These are phyloP conservation scores for Panicum miliaceum DNA, from an alignment of 176 grass and related monocot genomes.

Conservation along the genomic window DNA sequence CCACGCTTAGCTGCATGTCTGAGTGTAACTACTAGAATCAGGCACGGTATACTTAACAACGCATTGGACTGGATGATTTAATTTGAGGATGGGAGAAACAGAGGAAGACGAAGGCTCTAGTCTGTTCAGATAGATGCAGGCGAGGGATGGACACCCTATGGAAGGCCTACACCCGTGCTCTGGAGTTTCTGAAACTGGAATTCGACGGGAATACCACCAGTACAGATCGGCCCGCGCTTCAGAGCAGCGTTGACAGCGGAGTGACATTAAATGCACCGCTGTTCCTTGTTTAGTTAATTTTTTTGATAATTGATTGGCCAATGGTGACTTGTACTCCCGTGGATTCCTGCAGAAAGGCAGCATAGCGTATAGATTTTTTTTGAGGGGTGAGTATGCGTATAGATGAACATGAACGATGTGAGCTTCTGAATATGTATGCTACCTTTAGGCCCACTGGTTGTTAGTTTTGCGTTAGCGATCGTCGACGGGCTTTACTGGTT, in stretches of 20 bases:
- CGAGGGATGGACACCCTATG: not conserved
- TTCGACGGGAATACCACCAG: not conserved
- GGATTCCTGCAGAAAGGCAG: no score
- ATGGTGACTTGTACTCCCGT: no score
- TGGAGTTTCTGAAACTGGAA: not conserved
- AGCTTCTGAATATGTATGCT: no score
- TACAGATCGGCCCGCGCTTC: not conserved
- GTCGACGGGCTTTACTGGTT: no score
- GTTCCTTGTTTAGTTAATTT: not conserved
- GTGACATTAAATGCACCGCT: not conserved
- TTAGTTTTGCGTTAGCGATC: no score
- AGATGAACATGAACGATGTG: no score
- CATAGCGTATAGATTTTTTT: no score
- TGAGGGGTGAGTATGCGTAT: no score
- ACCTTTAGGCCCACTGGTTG: no score
- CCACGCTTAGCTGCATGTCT: not conserved
- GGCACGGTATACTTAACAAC: not conserved
- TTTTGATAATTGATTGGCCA: not conserved
- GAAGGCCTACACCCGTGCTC: not conserved
- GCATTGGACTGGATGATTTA: not conserved
- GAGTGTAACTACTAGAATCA: not conserved
- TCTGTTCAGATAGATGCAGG: not conserved
- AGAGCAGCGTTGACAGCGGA: not conserved
- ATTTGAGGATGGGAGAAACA: not conserved
- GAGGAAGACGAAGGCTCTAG: not conserved